Conservation (phyloP, 495 filamentous ascomycete genomes). For the Tuber melanosporum region DNA sequence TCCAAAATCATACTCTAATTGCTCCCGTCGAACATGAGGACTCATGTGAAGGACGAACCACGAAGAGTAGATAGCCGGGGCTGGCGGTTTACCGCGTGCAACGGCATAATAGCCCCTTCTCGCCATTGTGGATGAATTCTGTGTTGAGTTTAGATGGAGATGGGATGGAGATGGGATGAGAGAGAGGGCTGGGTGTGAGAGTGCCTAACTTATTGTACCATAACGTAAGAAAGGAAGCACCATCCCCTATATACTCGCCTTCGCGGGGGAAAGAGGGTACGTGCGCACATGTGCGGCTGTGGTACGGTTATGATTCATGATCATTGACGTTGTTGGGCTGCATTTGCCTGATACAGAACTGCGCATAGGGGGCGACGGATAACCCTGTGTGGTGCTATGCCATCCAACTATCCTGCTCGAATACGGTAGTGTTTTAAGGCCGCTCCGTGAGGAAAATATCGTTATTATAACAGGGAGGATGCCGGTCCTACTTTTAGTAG, state of each 20-base stretch:
- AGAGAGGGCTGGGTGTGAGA: neutral
- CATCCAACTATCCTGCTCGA: neutral
- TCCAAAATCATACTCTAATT: neutral
- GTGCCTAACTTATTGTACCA: neutral
- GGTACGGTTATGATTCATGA: neutral
- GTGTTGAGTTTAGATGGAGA: neutral
- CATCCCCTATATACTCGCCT: neutral
- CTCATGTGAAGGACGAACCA: neutral
- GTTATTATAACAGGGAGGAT: neutral
- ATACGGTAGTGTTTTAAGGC: neutral
- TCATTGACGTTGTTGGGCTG: neutral
- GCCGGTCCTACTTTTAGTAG: neutral
- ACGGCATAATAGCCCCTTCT: neutral
- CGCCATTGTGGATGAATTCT: neutral
- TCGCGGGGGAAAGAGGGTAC: neutral
- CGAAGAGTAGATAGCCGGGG: neutral
- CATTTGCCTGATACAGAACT: neutral
- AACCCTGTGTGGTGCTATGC: neutral
- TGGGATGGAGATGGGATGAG: conserved; percentile 4
- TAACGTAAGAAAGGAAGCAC: neutral
- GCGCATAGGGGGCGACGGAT: neutral
- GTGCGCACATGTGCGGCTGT: neutral
- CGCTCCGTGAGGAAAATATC: neutral
- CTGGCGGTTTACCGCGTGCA: neutral
- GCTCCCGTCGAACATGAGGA: neutral